Base-by-base conservation (phyloP, 495 filamentous ascomycete genomes). In the Podospora pseudocomata region DNA sequence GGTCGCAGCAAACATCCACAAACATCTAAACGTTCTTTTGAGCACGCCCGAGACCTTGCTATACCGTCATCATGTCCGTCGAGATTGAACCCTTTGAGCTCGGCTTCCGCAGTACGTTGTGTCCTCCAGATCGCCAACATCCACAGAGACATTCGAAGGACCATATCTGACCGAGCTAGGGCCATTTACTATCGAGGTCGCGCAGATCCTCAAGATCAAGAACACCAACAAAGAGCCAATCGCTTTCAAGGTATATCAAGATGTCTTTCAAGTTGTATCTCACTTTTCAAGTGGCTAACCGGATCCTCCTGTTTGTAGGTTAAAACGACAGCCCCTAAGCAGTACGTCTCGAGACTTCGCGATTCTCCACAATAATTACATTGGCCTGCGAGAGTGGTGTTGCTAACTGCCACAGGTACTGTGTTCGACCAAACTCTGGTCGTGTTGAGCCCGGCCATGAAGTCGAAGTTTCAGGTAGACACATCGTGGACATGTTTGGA, bases 241-340 rank as follows among this genome's bases (percentile, higher is more conserved):
- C 66, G 95, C 94, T 18, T 99, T 99, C 87, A 99, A 99, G 89
- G 94, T 96, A 83, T 71, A 86, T 62, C 68, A 0, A 3, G 44
- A 13, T 34, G 15, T 16, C 13, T 49, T 16, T 49, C 39, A 49
- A 49, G 5, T 16, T 49, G 19, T 58, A 19, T 58, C 18, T 57
- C 19, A 58, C 13, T 2, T 15, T 20, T 7, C 56, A 59, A 59
- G 15, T 32, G 34, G 58, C 56, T 58, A 67, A 65, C 67, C 71
- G 9, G 9, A 59, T 68, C n/a, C 32, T 19, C n/a, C 27, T 32
- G 27, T 28, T 13, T 44, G 54, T 67, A 97, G 94, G 95, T 99
- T 77, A 99, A 99, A 88, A 99, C 95, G 54, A 99, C 95, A 67
- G 96, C 96, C 30, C 95, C 96, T 5, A 98, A 99, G 80, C 94